These are phyloP conservation scores for Neurospora sp. DNA, from an alignment of 495 filamentous ascomycete species.

Conservation along the genomic window DNA sequence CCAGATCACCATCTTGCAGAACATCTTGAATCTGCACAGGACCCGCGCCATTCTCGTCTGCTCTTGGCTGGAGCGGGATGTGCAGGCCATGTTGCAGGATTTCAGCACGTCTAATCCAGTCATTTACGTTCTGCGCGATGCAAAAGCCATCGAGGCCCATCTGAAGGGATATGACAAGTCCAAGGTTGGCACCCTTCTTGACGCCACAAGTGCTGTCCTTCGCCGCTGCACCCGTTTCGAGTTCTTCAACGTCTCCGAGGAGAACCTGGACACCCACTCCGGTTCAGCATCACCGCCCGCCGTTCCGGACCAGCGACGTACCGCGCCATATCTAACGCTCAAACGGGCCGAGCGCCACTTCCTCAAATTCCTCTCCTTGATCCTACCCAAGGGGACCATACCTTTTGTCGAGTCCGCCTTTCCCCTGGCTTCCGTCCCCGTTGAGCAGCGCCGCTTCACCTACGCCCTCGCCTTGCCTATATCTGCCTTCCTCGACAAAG, in stretches of 20 bases:
- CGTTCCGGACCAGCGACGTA: constrained; percentile 35
- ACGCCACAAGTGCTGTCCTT: constrained; percentile 39
- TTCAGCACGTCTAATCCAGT: constrained; percentile 53
- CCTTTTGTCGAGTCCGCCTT: constrained; percentile 55
- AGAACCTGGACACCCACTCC: neutral
- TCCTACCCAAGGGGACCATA: constrained; percentile 43
- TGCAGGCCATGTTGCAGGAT: constrained; percentile 44
- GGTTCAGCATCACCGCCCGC: constrained; percentile 4
- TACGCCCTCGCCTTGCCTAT: constrained; percentile 53
- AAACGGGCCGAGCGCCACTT: constrained; percentile 66
- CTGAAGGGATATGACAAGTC: constrained; percentile 44
- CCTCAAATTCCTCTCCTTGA: constrained; percentile 53
- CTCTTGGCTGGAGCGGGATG: constrained; percentile 43
- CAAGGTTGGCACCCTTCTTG: constrained; percentile 38
- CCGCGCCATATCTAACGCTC: constrained; percentile 54
- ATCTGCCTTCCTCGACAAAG: constrained; percentile 39
- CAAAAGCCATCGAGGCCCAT: constrained; percentile 48
- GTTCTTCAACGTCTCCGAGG: constrained; percentile 58
- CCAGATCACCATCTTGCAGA: constrained; percentile 46
- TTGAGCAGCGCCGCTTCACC: constrained; percentile 52
- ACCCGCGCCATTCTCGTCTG: constrained; percentile 56
- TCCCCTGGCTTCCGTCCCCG: constrained; percentile 50
- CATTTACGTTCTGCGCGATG: constrained; percentile 55
- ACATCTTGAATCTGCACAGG: constrained; percentile 50
- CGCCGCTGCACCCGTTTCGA: constrained; percentile 60